Evolutionary conservation across 176 grass and related monocot genomes (phyloP).

Genomic region (Puccinellia tenuiflora): DNA sequence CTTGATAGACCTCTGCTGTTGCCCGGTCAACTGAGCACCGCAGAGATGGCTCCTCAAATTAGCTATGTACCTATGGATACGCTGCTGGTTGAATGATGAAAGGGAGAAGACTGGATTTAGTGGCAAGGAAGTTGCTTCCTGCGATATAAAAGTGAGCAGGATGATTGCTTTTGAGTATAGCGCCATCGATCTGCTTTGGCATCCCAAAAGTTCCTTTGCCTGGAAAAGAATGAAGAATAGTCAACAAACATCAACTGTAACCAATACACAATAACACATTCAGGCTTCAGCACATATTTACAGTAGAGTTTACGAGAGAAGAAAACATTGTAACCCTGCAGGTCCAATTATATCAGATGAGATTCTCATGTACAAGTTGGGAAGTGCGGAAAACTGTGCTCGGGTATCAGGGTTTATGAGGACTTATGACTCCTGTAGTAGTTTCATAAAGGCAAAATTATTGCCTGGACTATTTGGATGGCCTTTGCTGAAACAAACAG

Average conservation of each 20-base stretch:
- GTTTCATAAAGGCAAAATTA: not conserved
- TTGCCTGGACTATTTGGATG: not conserved
- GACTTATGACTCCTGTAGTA: not conserved
- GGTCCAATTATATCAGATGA: not conserved
- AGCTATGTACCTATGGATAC: conserved; percentile 48
- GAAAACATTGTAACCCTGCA: not conserved
- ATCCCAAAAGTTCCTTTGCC: conserved; percentile 58
- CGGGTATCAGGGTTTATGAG: not conserved
- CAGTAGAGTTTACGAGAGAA: not conserved
- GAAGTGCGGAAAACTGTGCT: not conserved
- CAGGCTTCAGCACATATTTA: not conserved
- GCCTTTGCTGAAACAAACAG: not conserved
- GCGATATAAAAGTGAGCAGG: conserved; percentile 55
- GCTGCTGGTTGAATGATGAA: conserved; percentile 35
- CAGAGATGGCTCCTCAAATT: conserved; percentile 53
- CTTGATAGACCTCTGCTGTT: conserved; percentile 18
- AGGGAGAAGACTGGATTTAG: conserved; percentile 56
- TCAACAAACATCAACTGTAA: not conserved
- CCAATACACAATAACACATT: not conserved
- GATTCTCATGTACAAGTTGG: not conserved
- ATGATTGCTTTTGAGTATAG: conserved; percentile 74
- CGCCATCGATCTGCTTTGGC: conserved; percentile 29
- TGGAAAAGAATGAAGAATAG: conserved; percentile 8
- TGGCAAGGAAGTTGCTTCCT: conserved; percentile 50
- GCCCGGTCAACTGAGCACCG: conserved; percentile 25